Base-by-base conservation (phyloP, 306 rosid species). In the Ziziphus jujuba region DNA sequence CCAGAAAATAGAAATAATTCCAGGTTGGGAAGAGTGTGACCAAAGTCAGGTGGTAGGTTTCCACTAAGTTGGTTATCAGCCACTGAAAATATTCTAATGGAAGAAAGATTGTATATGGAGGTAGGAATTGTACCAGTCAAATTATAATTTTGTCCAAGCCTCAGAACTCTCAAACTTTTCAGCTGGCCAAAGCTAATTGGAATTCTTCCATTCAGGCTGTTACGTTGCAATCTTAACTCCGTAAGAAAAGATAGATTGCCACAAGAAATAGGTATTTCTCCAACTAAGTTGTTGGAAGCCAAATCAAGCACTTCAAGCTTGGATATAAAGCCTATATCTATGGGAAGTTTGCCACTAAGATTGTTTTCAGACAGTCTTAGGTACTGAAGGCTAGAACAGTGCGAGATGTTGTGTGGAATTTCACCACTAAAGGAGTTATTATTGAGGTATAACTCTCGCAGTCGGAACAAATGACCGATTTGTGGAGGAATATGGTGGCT, bases 81-180 rank as follows among this genome's bases (percentile, higher is more conserved):
- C 25, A 77, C 47, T 0, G 64, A 59, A 2, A 81, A 17, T 10
- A 1, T 0, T 24, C 2, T 20, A 1, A 81, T 38, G 0, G 67
- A 76, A 13, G 79, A 73, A 21, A 80, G 51, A 24, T 76, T 80
- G 70, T 70, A 74, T 6, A 74, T 33, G 0, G 76, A 74, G 55
- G 72, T 43, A 59, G 67, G 84, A 34, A 79, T 24, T 3, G 43
- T 38, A 65, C 84, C 80, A 6, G 44, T 60, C 49, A 80, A 15
- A 11, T 66, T 31, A 4, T 28, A 28, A 25, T 80, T 80, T 15
- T 1, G 1, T 2, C 56, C 80, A 25, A 74, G 2, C 1, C 4
- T 1, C 45, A 69, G 20, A 20, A 2, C 0, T 17, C 0, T 7
- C 49, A 79, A 59, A 2, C 28, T 69, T 11, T 52, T 74, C 79